Evolutionary conservation across 2,329 filamentous ascomycete genomes (phyloP).

Genomic region (Pseudocercospora fijiensis): DNA sequence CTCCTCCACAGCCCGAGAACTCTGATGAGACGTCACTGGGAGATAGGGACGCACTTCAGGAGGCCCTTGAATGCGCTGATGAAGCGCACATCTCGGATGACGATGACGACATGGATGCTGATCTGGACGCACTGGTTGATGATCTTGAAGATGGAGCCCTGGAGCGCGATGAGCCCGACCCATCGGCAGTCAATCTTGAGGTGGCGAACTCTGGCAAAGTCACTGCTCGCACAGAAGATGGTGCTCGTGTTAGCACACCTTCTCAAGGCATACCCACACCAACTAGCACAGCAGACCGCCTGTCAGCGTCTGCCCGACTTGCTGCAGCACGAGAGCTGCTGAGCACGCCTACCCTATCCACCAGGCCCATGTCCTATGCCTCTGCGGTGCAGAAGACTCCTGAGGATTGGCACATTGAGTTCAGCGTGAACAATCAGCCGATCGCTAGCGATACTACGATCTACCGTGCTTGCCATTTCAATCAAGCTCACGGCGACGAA

Average conservation of each 20-base stretch:
- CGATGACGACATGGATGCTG: slow-evolving; percentile 59
- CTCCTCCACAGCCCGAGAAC: slow-evolving; percentile 35
- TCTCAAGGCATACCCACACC: slow-evolving; percentile 55
- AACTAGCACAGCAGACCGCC: slow-evolving; percentile 30
- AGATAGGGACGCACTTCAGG: slow-evolving; percentile 56
- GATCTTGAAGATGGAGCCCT: slow-evolving; percentile 84
- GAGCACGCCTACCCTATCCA: slow-evolving; percentile 50
- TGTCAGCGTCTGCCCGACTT: slow-evolving; percentile 36
- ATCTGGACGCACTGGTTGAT: slow-evolving; percentile 84
- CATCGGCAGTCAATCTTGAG: slow-evolving; percentile 87
- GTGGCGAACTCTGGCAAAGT: slow-evolving; percentile 82
- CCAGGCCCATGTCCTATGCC: slow-evolving; percentile 74
- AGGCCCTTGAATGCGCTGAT: slow-evolving; percentile 86
- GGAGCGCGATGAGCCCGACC: slow-evolving; percentile 71
- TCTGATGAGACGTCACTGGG: slow-evolving; percentile 33
- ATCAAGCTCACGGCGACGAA: slow-evolving; percentile 62
- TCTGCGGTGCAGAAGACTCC: slow-evolving; percentile 76
- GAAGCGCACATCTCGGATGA: slow-evolving; percentile 79
- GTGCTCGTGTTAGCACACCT: slow-evolving; percentile 80
- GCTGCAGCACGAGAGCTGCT: slow-evolving; percentile 38
- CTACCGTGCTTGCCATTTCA: slow-evolving; percentile 86
- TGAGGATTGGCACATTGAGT: slow-evolving; percentile 97
- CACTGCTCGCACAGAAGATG: slow-evolving; percentile 88
- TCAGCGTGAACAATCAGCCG: slow-evolving; percentile 78
- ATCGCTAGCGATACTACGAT: slow-evolving; percentile 92